These are phyloP conservation scores for Artemisia tridentata DNA, from an alignment of 129 eudicot species.

Conservation along the genomic window DNA sequence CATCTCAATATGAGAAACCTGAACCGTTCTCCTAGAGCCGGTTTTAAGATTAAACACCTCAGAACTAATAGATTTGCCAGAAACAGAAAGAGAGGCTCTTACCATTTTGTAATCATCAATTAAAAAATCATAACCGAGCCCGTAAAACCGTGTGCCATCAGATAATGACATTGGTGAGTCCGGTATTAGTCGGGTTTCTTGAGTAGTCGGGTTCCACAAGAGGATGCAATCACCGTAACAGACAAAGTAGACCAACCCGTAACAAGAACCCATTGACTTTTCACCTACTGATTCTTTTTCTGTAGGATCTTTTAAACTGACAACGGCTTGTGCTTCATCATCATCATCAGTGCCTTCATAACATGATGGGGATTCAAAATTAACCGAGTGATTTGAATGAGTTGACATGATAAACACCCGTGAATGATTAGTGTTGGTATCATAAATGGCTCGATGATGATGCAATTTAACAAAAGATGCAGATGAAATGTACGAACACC, in stretches of 20 bases:
- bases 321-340: conserved; percentile 3
- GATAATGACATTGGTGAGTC: conserved; percentile 10
- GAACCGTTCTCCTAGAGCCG: conserved; percentile 20
- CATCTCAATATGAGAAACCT: background rate
- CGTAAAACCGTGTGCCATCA: conserved; percentile 13
- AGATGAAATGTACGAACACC: conserved; percentile 29
- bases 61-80: conserved; percentile 4
- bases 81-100: conserved; percentile 1
- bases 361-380: conserved; percentile 28
- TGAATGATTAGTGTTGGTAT: conserved; percentile 23
- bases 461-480: conserved; percentile 26
- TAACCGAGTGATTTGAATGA: background rate
- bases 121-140: conserved; percentile 19
- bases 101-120: conserved; percentile 18
- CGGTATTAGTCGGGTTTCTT: conserved; percentile 11
- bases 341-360: conserved; percentile 11
- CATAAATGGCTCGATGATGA: conserved; percentile 15
- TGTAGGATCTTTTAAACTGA: conserved; percentile 17
- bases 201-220: conserved; percentile 33
- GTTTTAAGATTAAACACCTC: conserved; percentile 27
- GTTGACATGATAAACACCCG: conserved; percentile 24
- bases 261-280: conserved; percentile 20
- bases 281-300: conserved; percentile 9
- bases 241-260: conserved; percentile 24
- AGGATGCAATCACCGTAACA: conserved; percentile 14